Base-by-base conservation (phyloP, 495 filamentous ascomycete species). In the Xylaria acuta region DNA sequence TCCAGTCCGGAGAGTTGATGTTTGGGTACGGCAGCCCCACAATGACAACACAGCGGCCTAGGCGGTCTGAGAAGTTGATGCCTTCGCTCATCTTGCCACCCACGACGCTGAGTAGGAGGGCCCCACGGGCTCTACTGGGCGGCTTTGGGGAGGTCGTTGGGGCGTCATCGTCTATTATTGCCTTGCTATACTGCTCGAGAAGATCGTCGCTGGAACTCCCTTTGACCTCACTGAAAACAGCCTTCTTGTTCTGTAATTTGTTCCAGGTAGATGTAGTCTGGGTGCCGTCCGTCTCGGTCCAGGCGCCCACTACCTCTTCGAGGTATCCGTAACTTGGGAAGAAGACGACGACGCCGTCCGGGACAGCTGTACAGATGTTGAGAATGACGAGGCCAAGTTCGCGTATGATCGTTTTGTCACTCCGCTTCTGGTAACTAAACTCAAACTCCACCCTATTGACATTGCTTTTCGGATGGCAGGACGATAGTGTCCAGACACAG, bases 271-370 rank as follows among this genome's bases (percentile, higher is more conserved):
- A 75, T 51, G 82, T 77, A 32, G 79, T 54, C 58, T 79, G 70
- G 14, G 64, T 43, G 22, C 65, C 43, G n/a, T 71, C 71, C 25
- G 71, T 25, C 40, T 76, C 74, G 72, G 89, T 88, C 95, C 95
- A 97, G 5, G 86, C 81, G 32, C 74, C 76, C 43, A 93, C 78
- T 43, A 97, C 92, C 45, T 90, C 87, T 64, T 92, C 89, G 5
- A 99, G 86, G 79, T 97, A 98, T 32, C 92, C 88, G 82, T 98
- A 98, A 78, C 93, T 96, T 25, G 97, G 94, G 75, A 99, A 98
- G 80, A 99, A 99, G 9, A 95, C 91, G n/a, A 98, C 94, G 16
- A 98, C 87, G 16, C 96, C 96, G 74, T 97, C 94, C 0, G 94
- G 94, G 14, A 98, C 92, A 22, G 88, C 82, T 41, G 86, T 84